Evolutionary conservation across 2,329 filamentous ascomycete species (phyloP).

Genomic region (Ascochyta rabiei): DNA sequence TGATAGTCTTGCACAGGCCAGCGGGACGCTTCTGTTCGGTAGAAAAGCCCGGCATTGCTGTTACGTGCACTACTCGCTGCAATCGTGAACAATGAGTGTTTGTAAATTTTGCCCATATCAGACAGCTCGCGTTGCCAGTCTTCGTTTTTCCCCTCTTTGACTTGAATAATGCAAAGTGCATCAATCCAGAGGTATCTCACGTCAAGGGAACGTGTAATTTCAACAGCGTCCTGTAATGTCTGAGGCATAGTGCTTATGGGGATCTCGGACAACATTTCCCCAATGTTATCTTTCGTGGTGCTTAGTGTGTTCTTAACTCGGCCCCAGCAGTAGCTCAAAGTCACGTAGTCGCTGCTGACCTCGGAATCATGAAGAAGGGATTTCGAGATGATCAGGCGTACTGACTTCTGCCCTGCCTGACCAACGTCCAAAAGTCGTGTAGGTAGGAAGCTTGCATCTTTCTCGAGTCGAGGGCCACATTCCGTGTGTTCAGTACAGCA

Average conservation of each 20-base stretch:
- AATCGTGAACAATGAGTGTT: background rate
- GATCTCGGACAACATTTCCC: background rate
- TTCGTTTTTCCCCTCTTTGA: background rate
- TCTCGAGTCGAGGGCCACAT: background rate
- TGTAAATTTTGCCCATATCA: background rate
- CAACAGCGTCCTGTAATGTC: no score
- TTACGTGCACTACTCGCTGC: background rate
- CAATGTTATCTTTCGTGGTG: background rate
- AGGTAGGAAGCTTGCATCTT: background rate
- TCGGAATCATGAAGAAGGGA: no score
- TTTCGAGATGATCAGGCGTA: background rate
- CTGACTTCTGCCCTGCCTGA: background rate
- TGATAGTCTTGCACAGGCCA: background rate
- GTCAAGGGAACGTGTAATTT: no score
- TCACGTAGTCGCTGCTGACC: no score
- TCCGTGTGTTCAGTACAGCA: background rate
- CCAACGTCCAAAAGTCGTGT: background rate
- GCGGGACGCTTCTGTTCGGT: background rate
- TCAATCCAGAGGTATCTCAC: no score
- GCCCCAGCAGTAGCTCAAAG: conserved; percentile 3
- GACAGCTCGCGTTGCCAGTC: background rate
- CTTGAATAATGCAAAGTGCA: background rate
- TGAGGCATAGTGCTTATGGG: no score
- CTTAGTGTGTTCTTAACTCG: background rate
- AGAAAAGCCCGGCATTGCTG: background rate